Conservation (phyloP, 1,284 basidiomycete genomes). For the Bondarzewia mesenterica region DNA sequence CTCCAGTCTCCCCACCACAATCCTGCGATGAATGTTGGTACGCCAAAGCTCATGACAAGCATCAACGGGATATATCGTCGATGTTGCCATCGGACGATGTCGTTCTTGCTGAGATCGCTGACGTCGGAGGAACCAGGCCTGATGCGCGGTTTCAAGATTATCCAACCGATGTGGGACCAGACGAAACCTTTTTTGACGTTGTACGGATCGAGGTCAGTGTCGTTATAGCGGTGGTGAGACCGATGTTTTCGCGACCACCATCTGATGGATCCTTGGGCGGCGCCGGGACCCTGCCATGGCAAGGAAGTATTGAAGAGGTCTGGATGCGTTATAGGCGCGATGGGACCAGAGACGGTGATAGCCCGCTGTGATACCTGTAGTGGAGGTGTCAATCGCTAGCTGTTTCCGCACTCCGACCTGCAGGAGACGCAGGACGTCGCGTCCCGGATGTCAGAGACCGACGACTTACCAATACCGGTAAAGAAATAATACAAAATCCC, state of each 20-base stretch:
- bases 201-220: constrained; percentile 84
- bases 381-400: background rate
- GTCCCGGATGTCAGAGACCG: too few species aligned
- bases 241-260: constrained; percentile 90
- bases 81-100: constrained; percentile 77
- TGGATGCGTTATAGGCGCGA: constrained; percentile 72
- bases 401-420: too few species aligned
- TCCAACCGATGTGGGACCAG: constrained; percentile 83
- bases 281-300: constrained; percentile 72
- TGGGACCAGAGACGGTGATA: constrained; percentile 89
- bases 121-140: constrained; percentile 70
- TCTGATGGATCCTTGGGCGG: constrained; percentile 80
- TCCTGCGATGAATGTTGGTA: constrained; percentile 68
- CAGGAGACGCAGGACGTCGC: too few species aligned
- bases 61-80: constrained; percentile 41
- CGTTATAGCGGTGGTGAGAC: constrained; percentile 81
- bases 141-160: constrained; percentile 71
- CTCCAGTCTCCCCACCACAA: constrained; percentile 72
- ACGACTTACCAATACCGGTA: constrained; percentile 38
- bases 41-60: constrained; percentile 51
- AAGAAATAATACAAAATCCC: constrained; percentile 47
- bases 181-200: constrained; percentile 69
- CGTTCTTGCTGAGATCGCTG: constrained; percentile 66
- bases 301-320: constrained; percentile 66
- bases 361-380: constrained; percentile 30